These are phyloP conservation scores for Xylaria sp. DNA, from an alignment of 2,329 filamentous ascomycete species.

Conservation along the genomic window DNA sequence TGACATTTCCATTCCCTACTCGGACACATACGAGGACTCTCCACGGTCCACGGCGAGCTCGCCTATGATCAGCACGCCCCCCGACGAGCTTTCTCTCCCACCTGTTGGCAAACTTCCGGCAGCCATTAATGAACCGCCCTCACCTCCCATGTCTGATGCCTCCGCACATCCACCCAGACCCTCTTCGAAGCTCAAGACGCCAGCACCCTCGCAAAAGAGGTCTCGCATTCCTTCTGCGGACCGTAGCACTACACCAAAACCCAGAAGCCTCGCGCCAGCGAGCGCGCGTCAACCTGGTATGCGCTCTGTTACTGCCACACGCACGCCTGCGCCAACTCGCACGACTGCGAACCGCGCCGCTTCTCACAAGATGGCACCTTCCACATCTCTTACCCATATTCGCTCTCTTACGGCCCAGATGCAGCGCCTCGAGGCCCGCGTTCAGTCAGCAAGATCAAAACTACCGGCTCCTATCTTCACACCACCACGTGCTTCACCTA, in stretches of 20 bases:
- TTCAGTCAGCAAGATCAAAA: conserved; percentile 91
- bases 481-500: conserved; percentile 83
- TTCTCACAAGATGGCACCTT: conserved; percentile 64
- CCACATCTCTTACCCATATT: conserved; percentile 87
- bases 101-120: conserved; percentile 66
- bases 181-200: conserved; percentile 55
- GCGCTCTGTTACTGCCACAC: conserved; percentile 60
- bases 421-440: conserved; percentile 93
- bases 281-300: conserved; percentile 52
- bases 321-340: conserved; percentile 60
- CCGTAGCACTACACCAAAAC: conserved; percentile 64
- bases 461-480: conserved; percentile 83
- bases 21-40: conserved; percentile 78
- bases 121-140: conserved; percentile 84
- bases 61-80: conserved; percentile 88
- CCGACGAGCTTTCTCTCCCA: conserved; percentile 71
- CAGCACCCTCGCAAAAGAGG: conserved; percentile 54
- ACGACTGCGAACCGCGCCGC: conserved; percentile 57
- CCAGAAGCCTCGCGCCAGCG: conserved; percentile 55
- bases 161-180: conserved; percentile 70
- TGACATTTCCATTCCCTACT: conserved; percentile 71
- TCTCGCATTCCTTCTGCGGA: conserved; percentile 66
- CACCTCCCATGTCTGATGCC: conserved; percentile 90
- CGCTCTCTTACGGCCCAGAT: conserved; percentile 94
- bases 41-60: conserved; percentile 90